A percentile compares a stretch with the other conserved stretches of the same genome.
These are phyloP conservation scores for Scleromitrula shiraiana DNA, from an alignment of 2,329 filamentous ascomycete species.

Conservation along the genomic window DNA sequence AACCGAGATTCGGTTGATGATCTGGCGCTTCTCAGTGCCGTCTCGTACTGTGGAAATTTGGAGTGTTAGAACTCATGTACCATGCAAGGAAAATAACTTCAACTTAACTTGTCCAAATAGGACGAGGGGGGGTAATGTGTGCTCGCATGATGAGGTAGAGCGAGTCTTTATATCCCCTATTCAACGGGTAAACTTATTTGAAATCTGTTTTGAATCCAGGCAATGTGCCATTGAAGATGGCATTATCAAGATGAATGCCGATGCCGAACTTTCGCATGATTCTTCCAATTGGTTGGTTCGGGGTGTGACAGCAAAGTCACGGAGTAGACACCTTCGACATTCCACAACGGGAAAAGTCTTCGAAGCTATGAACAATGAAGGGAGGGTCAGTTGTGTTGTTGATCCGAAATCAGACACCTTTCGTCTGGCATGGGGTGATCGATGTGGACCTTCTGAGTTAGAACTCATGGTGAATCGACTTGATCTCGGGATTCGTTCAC, in stretches of 20 bases:
- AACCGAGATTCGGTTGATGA: background rate
- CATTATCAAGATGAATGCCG: background rate
- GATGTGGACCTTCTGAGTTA: too few species aligned
- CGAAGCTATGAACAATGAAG: background rate
- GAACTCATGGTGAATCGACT: too few species aligned
- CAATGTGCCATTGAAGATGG: background rate
- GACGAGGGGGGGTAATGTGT: background rate
- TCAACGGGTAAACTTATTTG: background rate
- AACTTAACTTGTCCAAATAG: background rate
- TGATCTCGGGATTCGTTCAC: too few species aligned
- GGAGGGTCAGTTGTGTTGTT: too few species aligned
- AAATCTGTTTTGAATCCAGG: background rate
- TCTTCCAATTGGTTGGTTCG: background rate
- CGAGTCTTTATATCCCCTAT: background rate
- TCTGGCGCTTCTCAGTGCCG: background rate
- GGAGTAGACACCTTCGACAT: background rate
- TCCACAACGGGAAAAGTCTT: background rate
- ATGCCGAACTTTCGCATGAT: background rate
- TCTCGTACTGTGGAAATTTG: background rate
- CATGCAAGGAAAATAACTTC: background rate
- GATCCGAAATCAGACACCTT: too few species aligned
- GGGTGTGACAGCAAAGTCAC: background rate
- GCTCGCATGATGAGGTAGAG: background rate
- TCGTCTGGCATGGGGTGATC: too few species aligned
- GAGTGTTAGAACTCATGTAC: background rate